Percentiles rank a stretch among this genome's conserved stretches.
phyloP scores from a whole-genome alignment of 805 yeast species.

The Yamadazyma philogaea region DNA sequence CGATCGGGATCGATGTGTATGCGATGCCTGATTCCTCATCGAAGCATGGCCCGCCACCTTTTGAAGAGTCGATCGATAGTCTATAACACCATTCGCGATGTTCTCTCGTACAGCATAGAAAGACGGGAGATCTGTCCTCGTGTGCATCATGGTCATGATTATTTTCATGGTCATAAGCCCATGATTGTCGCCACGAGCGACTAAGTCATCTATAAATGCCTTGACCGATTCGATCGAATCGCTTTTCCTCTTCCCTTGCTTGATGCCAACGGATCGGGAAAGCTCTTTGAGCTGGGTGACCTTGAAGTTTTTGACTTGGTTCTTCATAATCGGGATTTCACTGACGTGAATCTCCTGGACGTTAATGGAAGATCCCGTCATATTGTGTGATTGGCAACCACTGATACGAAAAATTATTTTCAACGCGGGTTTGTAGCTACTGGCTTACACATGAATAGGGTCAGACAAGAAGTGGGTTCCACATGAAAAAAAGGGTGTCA shows the following conservation, averaged over 20 bases:
- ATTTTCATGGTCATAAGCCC: slow-evolving; percentile 36
- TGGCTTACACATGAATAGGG: no score
- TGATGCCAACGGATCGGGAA: slow-evolving; percentile 33
- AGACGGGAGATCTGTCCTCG: slow-evolving; percentile 5
- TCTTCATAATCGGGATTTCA: slow-evolving; percentile 2
- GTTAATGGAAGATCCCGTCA: background rate
- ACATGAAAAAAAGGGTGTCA: no score
- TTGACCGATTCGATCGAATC: slow-evolving; percentile 1
- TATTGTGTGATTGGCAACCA: background rate
- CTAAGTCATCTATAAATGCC: slow-evolving; percentile 1
- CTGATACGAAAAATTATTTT: background rate
- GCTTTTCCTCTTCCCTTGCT: slow-evolving; percentile 4
- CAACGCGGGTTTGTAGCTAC: background rate
- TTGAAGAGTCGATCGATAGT: slow-evolving; percentile 2
- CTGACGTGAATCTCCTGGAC: slow-evolving; percentile 1
- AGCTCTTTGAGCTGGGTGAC: slow-evolving; percentile 53
- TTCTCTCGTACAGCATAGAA: background rate
- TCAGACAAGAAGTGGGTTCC: no score
- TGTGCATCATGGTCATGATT: background rate
- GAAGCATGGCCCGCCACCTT: background rate
- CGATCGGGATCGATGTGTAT: no score
- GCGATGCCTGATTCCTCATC: background rate
- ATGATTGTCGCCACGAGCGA: background rate
- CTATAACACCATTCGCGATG: background rate
- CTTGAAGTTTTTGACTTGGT: slow-evolving; percentile 19